phyloP scores from a whole-genome alignment of 306 rosid genomes.

The Vicia sativa region DNA sequence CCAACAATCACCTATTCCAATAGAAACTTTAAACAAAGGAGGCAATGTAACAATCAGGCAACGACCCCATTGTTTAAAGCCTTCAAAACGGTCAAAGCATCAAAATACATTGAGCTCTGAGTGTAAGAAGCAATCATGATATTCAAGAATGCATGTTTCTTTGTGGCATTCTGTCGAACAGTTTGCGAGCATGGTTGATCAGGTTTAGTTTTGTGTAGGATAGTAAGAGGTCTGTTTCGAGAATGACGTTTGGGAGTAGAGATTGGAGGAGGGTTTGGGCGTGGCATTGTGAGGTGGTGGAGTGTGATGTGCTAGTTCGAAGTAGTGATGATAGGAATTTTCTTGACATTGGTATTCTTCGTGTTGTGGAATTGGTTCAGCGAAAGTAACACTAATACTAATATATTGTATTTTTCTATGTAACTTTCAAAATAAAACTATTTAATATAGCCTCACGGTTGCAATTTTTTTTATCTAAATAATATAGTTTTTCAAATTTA shows the following conservation, averaged over 20 bases:
- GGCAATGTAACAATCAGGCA: conserved; percentile 73
- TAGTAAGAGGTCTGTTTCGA: conserved; percentile 66
- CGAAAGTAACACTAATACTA: background rate
- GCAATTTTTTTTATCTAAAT: too few species aligned
- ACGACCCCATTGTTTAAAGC: conserved; percentile 42
- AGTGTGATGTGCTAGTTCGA: conserved; percentile 40
- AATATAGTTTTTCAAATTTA: too few species aligned
- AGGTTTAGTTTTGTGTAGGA: conserved; percentile 48
- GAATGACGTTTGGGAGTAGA: conserved; percentile 52
- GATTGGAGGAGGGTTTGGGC: conserved; percentile 59
- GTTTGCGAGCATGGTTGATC: conserved; percentile 50
- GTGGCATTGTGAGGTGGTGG: conserved; percentile 55
- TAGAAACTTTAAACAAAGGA: conserved; percentile 51
- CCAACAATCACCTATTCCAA: conserved; percentile 41
- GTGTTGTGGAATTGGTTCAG: background rate
- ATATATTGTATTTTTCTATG: too few species aligned
- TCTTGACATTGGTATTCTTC: background rate
- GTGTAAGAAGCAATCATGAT: conserved; percentile 61
- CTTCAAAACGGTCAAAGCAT: conserved; percentile 42
- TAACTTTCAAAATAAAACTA: too few species aligned
- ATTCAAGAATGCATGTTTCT: conserved; percentile 76
- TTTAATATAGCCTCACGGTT: too few species aligned
- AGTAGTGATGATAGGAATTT: conserved; percentile 52
- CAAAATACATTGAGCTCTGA: conserved; percentile 37
- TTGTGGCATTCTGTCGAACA: conserved; percentile 59